These are phyloP conservation scores for Arabidopsis thaliana DNA, from an alignment of 345 rosid species.

Conservation along the genomic window DNA sequence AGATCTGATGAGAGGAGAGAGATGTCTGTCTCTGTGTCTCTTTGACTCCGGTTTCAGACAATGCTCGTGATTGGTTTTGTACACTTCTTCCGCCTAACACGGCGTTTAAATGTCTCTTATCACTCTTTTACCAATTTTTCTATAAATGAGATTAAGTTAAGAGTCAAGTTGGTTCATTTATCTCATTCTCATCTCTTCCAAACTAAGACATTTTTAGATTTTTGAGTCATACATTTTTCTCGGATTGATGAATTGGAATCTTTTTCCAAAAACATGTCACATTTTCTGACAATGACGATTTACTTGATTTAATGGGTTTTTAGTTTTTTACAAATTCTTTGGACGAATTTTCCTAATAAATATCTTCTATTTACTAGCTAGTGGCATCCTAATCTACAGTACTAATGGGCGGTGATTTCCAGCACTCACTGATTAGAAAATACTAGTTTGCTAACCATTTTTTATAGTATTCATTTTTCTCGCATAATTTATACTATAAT, in stretches of 20 bases:
- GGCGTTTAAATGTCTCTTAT: constrained; percentile 12
- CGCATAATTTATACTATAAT: too few species aligned
- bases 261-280: neutral
- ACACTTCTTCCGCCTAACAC: constrained; percentile 21
- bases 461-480: too few species aligned
- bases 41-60: constrained; percentile 32
- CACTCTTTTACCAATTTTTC: neutral
- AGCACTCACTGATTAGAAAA: too few species aligned
- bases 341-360: neutral
- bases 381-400: too few species aligned
- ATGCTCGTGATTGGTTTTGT: constrained; percentile 43
- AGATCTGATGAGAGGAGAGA: constrained; percentile 25
- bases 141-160: neutral
- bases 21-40: constrained; percentile 56
- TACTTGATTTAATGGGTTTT: neutral
- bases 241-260: neutral
- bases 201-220: neutral
- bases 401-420: too few species aligned
- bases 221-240: constrained; percentile 24
- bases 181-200: neutral
- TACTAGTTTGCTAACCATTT: too few species aligned
- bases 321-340: neutral
- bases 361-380: neutral
- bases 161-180: constrained; percentile 1
- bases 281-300: constrained; percentile 11